Evolutionary conservation across 2,329 filamentous ascomycete species (phyloP).

Genomic region (Plenodomus lindquistii): DNA sequence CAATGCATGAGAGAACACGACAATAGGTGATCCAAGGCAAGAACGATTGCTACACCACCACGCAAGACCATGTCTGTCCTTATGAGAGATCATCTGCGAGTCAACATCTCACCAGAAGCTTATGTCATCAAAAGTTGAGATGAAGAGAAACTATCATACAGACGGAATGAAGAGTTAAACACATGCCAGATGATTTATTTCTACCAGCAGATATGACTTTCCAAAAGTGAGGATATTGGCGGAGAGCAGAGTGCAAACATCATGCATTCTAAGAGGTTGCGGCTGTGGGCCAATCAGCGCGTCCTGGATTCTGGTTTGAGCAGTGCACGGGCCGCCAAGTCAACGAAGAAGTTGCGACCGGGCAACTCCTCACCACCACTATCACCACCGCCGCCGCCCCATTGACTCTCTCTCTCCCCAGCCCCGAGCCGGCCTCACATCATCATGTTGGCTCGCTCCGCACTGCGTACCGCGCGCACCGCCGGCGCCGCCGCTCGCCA

Average conservation of each 20-base stretch:
- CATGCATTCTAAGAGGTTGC: constrained; percentile 7
- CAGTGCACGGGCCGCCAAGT: constrained; percentile 14
- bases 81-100: no score
- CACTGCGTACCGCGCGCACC: constrained; percentile 84
- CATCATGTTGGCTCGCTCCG: constrained; percentile 93
- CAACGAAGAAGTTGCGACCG: constrained; percentile 19
- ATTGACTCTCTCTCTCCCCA: constrained; percentile 40
- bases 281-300: constrained; percentile 23
- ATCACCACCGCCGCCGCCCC: constrained; percentile 39
- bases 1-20: no score
- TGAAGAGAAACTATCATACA: no score
- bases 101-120: no score
- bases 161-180: no score
- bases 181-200: no score
- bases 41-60: no score
- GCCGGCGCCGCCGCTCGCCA: constrained; percentile 79
- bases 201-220: neutral
- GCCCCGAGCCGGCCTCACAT: constrained; percentile 44
- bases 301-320: constrained; percentile 11
- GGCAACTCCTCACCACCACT: constrained; percentile 19
- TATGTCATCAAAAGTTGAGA: no score
- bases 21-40: no score
- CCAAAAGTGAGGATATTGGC: neutral
- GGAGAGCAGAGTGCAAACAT: constrained; percentile 5
- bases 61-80: no score